Evolutionary conservation across 768 basidiomycete genomes (phyloP).

Genomic region (Trametes cingulata): DNA sequence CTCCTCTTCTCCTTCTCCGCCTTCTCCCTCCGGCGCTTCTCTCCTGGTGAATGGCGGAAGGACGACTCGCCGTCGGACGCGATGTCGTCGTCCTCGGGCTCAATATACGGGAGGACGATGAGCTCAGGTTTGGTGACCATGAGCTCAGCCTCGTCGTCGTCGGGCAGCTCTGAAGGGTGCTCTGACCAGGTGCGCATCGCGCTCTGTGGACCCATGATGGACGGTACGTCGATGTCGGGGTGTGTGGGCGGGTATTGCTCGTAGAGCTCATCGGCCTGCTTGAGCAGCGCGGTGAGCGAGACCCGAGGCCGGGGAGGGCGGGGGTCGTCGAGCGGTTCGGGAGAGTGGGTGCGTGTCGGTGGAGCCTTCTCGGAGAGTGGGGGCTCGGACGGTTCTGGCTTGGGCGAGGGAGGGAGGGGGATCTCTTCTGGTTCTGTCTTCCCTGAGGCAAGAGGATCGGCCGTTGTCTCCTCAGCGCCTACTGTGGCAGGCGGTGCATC

Average conservation of each 20-base stretch:
- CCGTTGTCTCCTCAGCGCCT: too few relatives aligned
- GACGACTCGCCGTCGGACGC: conserved; percentile 25
- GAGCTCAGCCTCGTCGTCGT: conserved; percentile 58
- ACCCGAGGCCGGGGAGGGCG: conserved; percentile 33
- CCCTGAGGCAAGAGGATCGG: too few relatives aligned
- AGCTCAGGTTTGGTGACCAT: conserved; percentile 58
- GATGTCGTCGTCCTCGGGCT: conserved; percentile 31
- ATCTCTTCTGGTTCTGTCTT: background rate
- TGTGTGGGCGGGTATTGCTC: conserved; percentile 60
- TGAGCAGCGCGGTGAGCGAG: conserved; percentile 53
- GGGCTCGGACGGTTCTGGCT: background rate
- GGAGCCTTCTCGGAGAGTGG: conserved; percentile 4
- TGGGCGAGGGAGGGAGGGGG: background rate
- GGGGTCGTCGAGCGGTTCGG: conserved; percentile 10
- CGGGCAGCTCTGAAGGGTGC: conserved; percentile 41
- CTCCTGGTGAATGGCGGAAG: conserved; percentile 23
- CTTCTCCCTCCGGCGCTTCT: conserved; percentile 19
- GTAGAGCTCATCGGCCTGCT: conserved; percentile 59
- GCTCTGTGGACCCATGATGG: conserved; percentile 79
- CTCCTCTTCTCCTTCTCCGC: conserved; percentile 37
- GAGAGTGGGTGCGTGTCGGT: background rate
- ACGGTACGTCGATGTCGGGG: conserved; percentile 49
- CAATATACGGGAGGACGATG: conserved; percentile 53
- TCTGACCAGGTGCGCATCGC: conserved; percentile 76
- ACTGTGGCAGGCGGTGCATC: too few relatives aligned